Evolutionary conservation across 1,139 yeast genomes (phyloP), one percentile per base, ranked within the genome.

Genomic region (Candida sp.): DNA sequence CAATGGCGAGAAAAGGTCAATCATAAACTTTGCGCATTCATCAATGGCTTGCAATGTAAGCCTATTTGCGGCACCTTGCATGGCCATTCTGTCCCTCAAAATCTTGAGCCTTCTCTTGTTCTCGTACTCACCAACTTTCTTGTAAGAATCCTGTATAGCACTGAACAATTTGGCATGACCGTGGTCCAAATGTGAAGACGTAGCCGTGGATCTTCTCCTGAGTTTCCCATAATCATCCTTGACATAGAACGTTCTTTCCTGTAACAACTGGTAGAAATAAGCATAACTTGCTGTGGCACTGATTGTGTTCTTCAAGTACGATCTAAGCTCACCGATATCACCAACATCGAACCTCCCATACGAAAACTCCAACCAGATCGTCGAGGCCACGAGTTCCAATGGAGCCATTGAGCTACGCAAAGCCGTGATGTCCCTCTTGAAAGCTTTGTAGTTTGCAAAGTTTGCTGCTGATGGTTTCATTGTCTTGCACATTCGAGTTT

Each of bases 41-140:
- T 72, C 75, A 45, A 73, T 60, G 26, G 71, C 72, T 2, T 52
- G 48, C 27, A 66, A 45, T 3, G 58, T 51, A 1, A 66, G 51
- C 44, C 58, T 49, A 28, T 54, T 45, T 3, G 53, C 55, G 34
- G 60, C 39, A 26, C 62, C 53, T 34, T 54, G 61, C 26, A 60
- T 59, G 30, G 59, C 51, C 6, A 70, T 58, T 46, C 68, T 60
- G 39, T 62, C 51, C 43, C 60, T 60, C 40, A 71, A 58, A 1
- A 68, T 54, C 4, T 55, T 55, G 23, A 58, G 56, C 34, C 75
- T 54, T 47, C 58, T 61, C 31, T 54, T 52, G 35, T 62, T 59
- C 53, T 72, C 77, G 52, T 58, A 70, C 31, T 62, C 61, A 0
- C 75, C 76, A 3, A 72, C 77, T 9, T 66, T 63, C 28, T 62